A percentile compares a stretch with the other conserved stretches of the same genome.
phyloP scores from a whole-genome alignment of 352 stramenopile genomes.

The Globisporangium cylindrosporum region DNA sequence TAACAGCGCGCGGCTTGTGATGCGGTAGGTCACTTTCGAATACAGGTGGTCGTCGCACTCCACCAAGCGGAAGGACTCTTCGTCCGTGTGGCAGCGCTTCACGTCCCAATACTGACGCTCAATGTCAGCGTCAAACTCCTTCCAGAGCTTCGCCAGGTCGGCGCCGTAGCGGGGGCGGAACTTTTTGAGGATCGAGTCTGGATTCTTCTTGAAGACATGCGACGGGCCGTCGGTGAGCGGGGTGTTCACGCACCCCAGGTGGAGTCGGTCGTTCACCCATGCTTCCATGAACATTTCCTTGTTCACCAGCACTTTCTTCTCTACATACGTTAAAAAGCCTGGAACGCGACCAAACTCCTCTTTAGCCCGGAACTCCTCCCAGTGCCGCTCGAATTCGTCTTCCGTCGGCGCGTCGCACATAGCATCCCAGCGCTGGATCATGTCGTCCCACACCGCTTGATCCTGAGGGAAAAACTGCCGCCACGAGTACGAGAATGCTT shows the following conservation, averaged over 20 bases:
- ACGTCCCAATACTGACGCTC: constrained; percentile 9
- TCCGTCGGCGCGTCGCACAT: neutral
- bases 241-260: neutral
- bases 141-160: constrained; percentile 8
- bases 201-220: constrained; percentile 7
- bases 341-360: constrained; percentile 4
- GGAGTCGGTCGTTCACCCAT: neutral
- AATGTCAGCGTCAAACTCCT: neutral
- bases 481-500: neutral
- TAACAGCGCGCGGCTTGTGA: constrained; percentile 4
- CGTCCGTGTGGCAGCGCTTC: neutral
- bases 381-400: neutral
- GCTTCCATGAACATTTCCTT: constrained; percentile 9
- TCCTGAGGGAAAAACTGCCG: constrained; percentile 1
- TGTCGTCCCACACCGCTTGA: neutral
- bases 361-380: neutral
- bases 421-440: constrained; percentile 2
- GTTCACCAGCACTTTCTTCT: constrained; percentile 4
- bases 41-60: constrained; percentile 5
- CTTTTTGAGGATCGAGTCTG: constrained; percentile 10
- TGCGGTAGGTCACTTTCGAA: neutral
- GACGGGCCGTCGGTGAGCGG: neutral
- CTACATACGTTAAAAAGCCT: neutral
- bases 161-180: neutral
- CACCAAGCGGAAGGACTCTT: neutral